Conservation (phyloP, 148 eudicot genomes). For the Simmondsia chinensis region DNA sequence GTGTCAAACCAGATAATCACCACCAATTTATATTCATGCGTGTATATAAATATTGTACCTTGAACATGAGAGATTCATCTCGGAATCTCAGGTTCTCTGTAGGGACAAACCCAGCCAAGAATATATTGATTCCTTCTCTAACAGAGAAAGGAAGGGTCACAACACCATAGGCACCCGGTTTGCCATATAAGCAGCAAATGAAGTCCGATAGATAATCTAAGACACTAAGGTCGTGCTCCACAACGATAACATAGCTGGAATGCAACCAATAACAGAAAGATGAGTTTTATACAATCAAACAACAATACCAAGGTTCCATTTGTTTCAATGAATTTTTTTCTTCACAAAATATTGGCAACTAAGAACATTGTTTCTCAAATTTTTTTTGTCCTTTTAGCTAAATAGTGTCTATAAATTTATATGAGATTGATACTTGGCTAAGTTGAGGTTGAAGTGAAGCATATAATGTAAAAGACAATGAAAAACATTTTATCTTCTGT, state of each 20-base stretch:
- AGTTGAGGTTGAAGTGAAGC: no score
- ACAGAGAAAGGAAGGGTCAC: conserved; percentile 98
- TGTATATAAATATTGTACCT: conserved; percentile 48
- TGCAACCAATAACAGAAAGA: conserved; percentile 10
- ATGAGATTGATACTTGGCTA: no score
- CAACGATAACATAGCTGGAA: conserved; percentile 89
- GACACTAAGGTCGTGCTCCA: conserved; percentile 97
- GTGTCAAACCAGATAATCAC: background rate
- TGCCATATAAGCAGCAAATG: conserved; percentile 94
- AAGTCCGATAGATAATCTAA: conserved; percentile 92
- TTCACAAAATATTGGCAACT: no score
- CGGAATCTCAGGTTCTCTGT: conserved; percentile 89
- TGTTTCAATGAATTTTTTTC: no score
- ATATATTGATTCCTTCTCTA: conserved; percentile 97
- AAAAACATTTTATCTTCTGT: no score
- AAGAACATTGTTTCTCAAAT: no score
- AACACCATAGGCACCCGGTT: conserved; percentile 97
- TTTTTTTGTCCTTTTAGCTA: no score
- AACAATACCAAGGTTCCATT: no score
- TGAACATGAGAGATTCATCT: conserved; percentile 95
- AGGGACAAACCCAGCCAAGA: conserved; percentile 93
- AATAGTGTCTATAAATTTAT: no score
- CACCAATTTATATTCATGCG: no score
- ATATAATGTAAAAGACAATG: no score
- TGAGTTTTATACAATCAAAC: background rate